phyloP scores from a whole-genome alignment of 2,329 filamentous ascomycete genomes.

The Didymella segeticola region DNA sequence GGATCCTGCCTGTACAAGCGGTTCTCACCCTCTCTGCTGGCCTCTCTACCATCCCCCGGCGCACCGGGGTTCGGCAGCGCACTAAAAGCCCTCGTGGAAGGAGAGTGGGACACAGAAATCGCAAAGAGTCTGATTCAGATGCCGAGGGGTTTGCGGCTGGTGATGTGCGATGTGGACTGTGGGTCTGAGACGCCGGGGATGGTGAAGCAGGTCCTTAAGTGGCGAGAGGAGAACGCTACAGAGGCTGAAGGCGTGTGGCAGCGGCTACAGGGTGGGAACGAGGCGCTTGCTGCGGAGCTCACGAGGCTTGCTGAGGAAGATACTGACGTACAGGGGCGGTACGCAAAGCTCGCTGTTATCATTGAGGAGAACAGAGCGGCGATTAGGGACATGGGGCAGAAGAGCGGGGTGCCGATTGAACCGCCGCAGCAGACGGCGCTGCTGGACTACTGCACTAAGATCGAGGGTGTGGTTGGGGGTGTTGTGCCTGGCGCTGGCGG shows the following conservation, averaged over 20 bases:
- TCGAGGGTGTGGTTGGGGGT: slow-evolving; percentile 85
- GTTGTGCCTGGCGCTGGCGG: slow-evolving; percentile 95
- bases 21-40: slow-evolving; percentile 83
- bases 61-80: slow-evolving; percentile 69
- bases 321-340: slow-evolving; percentile 39
- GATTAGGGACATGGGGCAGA: slow-evolving; percentile 77
- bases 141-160: slow-evolving; percentile 74
- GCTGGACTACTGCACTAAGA: slow-evolving; percentile 72
- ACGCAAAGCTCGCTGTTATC: slow-evolving; percentile 59
- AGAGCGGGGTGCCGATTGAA: slow-evolving; percentile 85
- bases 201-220: slow-evolving; percentile 89
- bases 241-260: slow-evolving; percentile 77
- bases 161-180: slow-evolving; percentile 97
- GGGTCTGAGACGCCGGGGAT: slow-evolving; percentile 93
- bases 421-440: slow-evolving; percentile 83
- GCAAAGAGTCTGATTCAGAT: slow-evolving; percentile 72
- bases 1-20: slow-evolving; percentile 89
- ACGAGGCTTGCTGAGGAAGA: slow-evolving; percentile 54
- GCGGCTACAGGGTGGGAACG: slow-evolving; percentile 75
- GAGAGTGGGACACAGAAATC: slow-evolving; percentile 80
- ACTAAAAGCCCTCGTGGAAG: slow-evolving; percentile 71
- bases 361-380: slow-evolving; percentile 62
- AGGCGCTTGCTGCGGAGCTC: slow-evolving; percentile 71
- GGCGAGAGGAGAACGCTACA: slow-evolving; percentile 71
- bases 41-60: slow-evolving; percentile 70